Evolutionary conservation across 768 basidiomycete genomes (phyloP).

Genomic region (Xerocomellus chrysenteron): DNA sequence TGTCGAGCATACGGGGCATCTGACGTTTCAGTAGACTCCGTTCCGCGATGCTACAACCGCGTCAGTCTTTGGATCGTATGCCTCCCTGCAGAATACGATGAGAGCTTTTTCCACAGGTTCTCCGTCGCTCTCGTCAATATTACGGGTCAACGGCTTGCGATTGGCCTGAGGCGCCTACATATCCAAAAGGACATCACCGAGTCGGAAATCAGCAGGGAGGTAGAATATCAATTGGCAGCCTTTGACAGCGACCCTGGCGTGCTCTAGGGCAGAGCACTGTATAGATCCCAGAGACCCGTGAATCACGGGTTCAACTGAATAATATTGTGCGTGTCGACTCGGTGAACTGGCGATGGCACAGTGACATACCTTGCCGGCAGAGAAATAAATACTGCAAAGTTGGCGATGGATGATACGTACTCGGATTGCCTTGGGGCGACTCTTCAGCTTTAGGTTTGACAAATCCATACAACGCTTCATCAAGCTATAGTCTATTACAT

Average conservation of each 20-base stretch:
- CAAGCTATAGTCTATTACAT: neutral
- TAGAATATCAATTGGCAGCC: conserved; percentile 1
- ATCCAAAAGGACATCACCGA: neutral
- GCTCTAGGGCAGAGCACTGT: neutral
- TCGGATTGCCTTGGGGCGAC: too few species aligned
- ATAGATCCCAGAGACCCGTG: neutral
- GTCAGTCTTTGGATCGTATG: neutral
- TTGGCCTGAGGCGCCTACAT: conserved; percentile 2
- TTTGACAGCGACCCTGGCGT: neutral
- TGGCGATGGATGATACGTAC: too few species aligned
- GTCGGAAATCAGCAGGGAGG: conserved; percentile 2
- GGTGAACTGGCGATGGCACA: too few species aligned
- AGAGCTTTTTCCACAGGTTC: neutral
- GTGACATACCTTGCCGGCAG: too few species aligned
- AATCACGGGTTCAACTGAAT: neutral
- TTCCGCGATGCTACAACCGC: neutral
- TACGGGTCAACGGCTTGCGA: conserved; percentile 3
- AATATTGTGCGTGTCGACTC: too few species aligned
- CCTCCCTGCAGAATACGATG: neutral
- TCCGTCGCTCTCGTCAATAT: neutral
- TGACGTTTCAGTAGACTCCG: neutral
- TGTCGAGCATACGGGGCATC: neutral
- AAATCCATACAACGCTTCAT: neutral
- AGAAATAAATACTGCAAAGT: too few species aligned
- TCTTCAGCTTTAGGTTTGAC: neutral